Evolutionary conservation across 2,329 filamentous ascomycete species (phyloP).

Genomic region (Colletotrichum chrysophilum): DNA sequence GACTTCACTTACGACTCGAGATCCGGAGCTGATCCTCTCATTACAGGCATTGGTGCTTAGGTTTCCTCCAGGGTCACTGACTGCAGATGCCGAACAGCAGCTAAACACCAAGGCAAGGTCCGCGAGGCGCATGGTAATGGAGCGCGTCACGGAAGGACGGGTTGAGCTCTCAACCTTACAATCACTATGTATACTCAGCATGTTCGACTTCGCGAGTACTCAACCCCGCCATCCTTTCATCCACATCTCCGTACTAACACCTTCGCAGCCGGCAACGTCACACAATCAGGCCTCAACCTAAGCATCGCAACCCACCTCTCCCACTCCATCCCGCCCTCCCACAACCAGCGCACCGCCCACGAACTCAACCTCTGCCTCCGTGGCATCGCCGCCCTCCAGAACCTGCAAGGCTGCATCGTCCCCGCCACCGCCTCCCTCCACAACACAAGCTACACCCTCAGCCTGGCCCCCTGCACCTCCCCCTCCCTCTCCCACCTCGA

Average conservation of each 20-base stretch:
- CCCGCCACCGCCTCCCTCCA: background rate
- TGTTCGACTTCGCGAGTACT: constrained; percentile 40
- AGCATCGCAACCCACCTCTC: constrained; percentile 28
- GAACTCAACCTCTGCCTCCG: constrained; percentile 38
- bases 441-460: background rate
- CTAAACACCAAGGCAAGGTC: background rate
- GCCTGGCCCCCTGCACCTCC: background rate
- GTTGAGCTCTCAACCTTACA: constrained; percentile 44
- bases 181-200: constrained; percentile 39
- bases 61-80: constrained; percentile 33
- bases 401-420: constrained; percentile 40
- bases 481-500: background rate
- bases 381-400: constrained; percentile 47
- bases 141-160: constrained; percentile 36
- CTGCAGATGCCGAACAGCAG: background rate
- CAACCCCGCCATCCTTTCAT: background rate
- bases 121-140: constrained; percentile 31
- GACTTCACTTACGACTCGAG: constrained; percentile 38
- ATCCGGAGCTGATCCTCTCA: constrained; percentile 37
- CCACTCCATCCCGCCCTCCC: constrained; percentile 22
- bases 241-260: background rate
- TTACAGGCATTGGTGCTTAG: constrained; percentile 45
- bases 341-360: constrained; percentile 23
- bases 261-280: constrained; percentile 25
- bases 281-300: constrained; percentile 26